These are phyloP conservation scores for Vanrija pseudolonga DNA, from an alignment of 1,284 basidiomycete genomes.

Conservation along the genomic window DNA sequence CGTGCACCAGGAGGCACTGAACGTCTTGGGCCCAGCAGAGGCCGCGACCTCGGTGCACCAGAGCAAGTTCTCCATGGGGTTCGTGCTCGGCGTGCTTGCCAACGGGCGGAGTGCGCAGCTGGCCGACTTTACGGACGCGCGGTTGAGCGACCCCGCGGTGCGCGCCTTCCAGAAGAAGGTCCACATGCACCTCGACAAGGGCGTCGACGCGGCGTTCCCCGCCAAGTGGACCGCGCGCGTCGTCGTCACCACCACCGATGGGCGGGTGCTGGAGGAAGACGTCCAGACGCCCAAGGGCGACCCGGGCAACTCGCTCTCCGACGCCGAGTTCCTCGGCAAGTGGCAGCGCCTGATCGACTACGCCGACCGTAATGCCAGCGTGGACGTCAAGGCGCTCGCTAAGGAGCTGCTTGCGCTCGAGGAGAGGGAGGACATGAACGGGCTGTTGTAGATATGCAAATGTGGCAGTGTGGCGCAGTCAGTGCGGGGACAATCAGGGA, in stretches of 20 bases:
- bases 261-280: slow-evolving; percentile 1
- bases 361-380: neutral
- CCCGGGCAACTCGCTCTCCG: slow-evolving; percentile 3
- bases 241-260: slow-evolving; percentile 5
- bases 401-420: slow-evolving; percentile 1
- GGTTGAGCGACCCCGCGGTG: neutral
- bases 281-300: slow-evolving; percentile 6
- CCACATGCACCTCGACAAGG: slow-evolving; percentile 3
- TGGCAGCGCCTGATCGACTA: slow-evolving; percentile 3
- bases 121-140: slow-evolving; percentile 4
- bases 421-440: slow-evolving; percentile 2
- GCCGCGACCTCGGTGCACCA: neutral
- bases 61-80: slow-evolving; percentile 8
- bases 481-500: no score
- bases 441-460: neutral
- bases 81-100: slow-evolving; percentile 2
- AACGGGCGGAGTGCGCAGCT: slow-evolving; percentile 4
- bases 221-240: slow-evolving; percentile 1
- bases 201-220: slow-evolving; percentile 3
- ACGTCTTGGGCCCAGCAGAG: slow-evolving; percentile 5
- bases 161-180: slow-evolving; percentile 10
- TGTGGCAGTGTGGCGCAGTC: no score
- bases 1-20: slow-evolving; percentile 6
- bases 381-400: neutral
- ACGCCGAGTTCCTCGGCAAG: slow-evolving; percentile 3